Base-by-base conservation (phyloP, 2,329 filamentous ascomycete species). In the Apiospora marii region DNA sequence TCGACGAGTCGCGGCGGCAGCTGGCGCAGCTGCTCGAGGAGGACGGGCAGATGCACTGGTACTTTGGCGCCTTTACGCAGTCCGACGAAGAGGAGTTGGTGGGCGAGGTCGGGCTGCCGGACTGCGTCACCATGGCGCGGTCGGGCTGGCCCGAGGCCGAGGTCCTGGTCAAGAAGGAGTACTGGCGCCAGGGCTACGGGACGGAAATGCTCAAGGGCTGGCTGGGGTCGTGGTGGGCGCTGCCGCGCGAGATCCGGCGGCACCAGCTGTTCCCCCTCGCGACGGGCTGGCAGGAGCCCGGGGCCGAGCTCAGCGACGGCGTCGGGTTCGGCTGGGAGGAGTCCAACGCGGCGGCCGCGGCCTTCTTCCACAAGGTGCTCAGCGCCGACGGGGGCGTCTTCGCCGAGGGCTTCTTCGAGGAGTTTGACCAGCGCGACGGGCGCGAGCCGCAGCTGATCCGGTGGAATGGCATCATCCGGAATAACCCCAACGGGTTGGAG, bases 81-180 rank as follows among this genome's bases (percentile, higher is more conserved):
- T 74, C 72, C 0, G 78, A 77, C 1, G 78, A 77, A 2, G 78
- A 78, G 71, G 78, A 78, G 71, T 71, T 80, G 8, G 76, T 81
- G 13, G 79, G 79, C 37, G 79, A 81, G 70, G 77, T 76, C 53
- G 79, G 79, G 8, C 72, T 80, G 41, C 48, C 67, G 6, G 67
- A 72, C 46, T 37, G 46, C 68, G 49, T 44, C 34, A 51, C 70
- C 19, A 67, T 69, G 34, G 68, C 69, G 37, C 68, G 67, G 14
- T 73, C 67, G 13, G 72, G 72, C 5, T 70, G 72, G 70, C 73
- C 73, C 14, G 73, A 74, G 68, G 70, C 48, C 27, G 73, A 74
- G 43, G 68, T 74, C 13, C 43, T 73, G 37, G 19, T 74, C 22
- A 70, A 70, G 68, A 49, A 43, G 8, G 34, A 41, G 12, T 68